Conservation (phyloP, 2,329 filamentous ascomycete genomes). For the Rhexocercosporidium sp. region DNA sequence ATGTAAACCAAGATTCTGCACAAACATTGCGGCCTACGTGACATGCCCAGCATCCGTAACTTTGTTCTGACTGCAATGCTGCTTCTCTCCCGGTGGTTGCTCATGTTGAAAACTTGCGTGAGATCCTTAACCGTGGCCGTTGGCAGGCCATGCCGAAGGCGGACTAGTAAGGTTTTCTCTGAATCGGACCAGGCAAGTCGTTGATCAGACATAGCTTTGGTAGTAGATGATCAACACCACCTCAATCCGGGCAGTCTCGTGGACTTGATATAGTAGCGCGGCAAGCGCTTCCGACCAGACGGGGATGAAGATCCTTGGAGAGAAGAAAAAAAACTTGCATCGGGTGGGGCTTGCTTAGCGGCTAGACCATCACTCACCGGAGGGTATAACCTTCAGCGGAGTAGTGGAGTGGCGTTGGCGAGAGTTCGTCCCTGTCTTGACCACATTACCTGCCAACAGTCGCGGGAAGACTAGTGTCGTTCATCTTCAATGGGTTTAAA, state of each 20-base stretch:
- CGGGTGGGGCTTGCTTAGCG: background rate
- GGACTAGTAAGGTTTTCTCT: background rate
- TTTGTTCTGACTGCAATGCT: background rate
- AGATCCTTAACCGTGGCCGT: background rate
- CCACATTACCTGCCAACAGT: background rate
- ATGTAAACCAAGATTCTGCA: background rate
- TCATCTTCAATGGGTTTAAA: conserved; percentile 3
- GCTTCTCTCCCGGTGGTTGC: background rate
- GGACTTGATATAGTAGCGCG: conserved; percentile 3
- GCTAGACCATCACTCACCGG: background rate
- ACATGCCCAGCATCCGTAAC: conserved; percentile 3
- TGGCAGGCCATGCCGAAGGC: background rate
- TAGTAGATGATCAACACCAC: background rate
- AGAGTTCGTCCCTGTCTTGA: background rate
- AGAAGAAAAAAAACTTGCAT: background rate
- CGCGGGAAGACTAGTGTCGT: background rate
- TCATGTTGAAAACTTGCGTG: background rate
- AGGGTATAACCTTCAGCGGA: background rate
- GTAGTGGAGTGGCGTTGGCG: background rate
- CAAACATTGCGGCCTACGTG: background rate
- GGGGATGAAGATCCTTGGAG: background rate
- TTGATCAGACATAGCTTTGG: conserved; percentile 1
- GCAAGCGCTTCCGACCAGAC: background rate
- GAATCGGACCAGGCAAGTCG: conserved; percentile 1
- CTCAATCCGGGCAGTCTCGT: background rate